Evolutionary conservation across 371 early-diverging fungal genomes (phyloP), one percentile per base, ranked within the genome.

Genomic region (Coemansia sp.): DNA sequence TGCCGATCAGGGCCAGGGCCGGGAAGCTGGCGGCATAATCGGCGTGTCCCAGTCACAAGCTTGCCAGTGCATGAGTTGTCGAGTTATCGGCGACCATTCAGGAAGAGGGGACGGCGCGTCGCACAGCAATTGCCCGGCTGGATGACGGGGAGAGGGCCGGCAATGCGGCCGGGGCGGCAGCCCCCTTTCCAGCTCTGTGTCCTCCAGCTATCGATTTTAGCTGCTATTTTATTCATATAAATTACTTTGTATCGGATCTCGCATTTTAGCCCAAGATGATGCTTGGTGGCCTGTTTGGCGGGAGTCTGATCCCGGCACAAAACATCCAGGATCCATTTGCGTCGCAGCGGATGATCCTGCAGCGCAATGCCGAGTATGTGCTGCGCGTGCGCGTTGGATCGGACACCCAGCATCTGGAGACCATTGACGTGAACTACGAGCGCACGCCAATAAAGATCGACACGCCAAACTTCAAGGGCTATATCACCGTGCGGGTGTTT

Each of bases 381-480:
- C 79, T 88, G 55, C 77, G 84, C 2, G 84, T 90, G 55, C 80
- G 83, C 8, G 87, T 80, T 3, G 91, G 91, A 4, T 75, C 87
- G 8, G 79, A 81, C 41, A 73, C 82, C 35, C 81, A 83, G 47
- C 79, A 79, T 30, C 81, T 89, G 34, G 68, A 77, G 42, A 70
- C 70, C 3, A 71, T 87, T 55, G 76, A 82, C 32, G 82, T 87
- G 49, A 92, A 90, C 78, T 85, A 87, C 70, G 90, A 90, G 57
- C 75, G 67, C 31, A 65, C 81, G 41, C 90, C 90, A 20, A 62
- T 81, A 36, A 77, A 79, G 53, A 83, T 92, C 64, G 86, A 89
- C 65, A 79, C 85, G 0, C 81, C 80, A 14, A 65, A 81, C 62
- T 90, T 90, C 70, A 80, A 84, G 36, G 92, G 89, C 14, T 82